Base-by-base conservation (phyloP, 108 stramenopile genomes). In the Thalassiosira profunda region DNA sequence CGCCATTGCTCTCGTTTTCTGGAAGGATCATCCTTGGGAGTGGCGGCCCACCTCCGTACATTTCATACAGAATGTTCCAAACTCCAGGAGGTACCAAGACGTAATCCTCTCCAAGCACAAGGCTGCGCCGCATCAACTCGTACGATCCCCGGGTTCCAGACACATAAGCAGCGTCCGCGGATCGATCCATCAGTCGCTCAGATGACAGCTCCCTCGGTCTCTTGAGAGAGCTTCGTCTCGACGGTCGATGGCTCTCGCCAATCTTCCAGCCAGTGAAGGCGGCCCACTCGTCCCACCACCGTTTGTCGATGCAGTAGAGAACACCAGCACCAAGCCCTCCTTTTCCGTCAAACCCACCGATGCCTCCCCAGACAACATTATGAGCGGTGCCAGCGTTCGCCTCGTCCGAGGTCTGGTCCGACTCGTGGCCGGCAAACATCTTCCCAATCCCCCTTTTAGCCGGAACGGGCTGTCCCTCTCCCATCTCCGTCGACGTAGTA, bases 11-110 rank as follows among this genome's bases (percentile, higher is more conserved):
- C 24, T 34, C 30, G 24, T 56, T 48, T 23, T 71, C 58, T 18
- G 82, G 70, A 24, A 79, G 28, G 17, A 90, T 76, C 88, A 90
- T 89, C 53, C 93, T 74, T 0, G 93, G 93, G 11, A 95, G 73
- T 14, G 94, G 91, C n/a, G 94, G 94, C 14, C 94, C 94, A 1
- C 94, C 94, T 29, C 86, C 91, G 53, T 95, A 95, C 35, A 92
- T 57, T 56, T 92, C 94, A 59, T 89, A 95, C 20, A 95, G 73
- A 38, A 88, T 77, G 80, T 95, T 88, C 94, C 94, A 95, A 18
- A 95, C 94, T 20, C 77, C 60, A 23, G 89, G 82, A 30, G 94
- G 94, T 8, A 95, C 67, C 42, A 92, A 56, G 10, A 91, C 83
- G 42, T 86, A 95, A 52, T 95, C 89, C 3, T 54, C 40, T 38